Base-by-base conservation (phyloP, 495 filamentous ascomycete species). In the Penicillium odoratum region DNA sequence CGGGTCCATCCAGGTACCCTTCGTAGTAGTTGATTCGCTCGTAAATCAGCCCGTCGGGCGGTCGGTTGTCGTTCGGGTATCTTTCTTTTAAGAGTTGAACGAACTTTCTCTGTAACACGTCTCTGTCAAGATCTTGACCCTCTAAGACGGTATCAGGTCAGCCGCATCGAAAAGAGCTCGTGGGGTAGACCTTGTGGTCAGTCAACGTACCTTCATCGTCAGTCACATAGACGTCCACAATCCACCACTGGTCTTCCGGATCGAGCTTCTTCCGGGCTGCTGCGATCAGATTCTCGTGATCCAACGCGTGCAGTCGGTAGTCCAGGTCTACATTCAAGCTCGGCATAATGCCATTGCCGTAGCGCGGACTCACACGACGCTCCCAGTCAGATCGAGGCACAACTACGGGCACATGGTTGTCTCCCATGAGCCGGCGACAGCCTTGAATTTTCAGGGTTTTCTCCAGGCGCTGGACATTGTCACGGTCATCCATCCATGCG, bases 181-280 rank as follows among this genome's bases (percentile, higher is more conserved):
- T 38, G 11, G 18, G 21, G 45, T 6, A 47, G 25, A 26, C 5
- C 25, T 13, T 26, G 9, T 29, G 45, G 48, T 28, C 16, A n/a
- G 7, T 51, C 16, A 43, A 25, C 54, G 31, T 38, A 46, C 43
- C 54, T 56, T 42, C 16, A 25, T 42, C 18, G 15, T 48, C 48
- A 28, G 48, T 55, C 26, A 62, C 60, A 13, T 62, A 62, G 15
- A 62, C 47, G 56, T 62, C 60, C 8, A 42, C 52, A 29, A 62
- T 51, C 60, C 60, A 62, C 56, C 52, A 62, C 33, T 55, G 52
- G 43, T 56, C 51, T 10, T 33, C 18, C 1, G 11, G 16, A 16
- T 38, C 40, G 13, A 58, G 55, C 33, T 30, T 10, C 1, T 33
- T 18, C 5, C 30, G n/a, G 15, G 60, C 60, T 11, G 51, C 60